Evolutionary conservation across 768 basidiomycete genomes (phyloP).

Genomic region (Lactarius deliciosus): DNA sequence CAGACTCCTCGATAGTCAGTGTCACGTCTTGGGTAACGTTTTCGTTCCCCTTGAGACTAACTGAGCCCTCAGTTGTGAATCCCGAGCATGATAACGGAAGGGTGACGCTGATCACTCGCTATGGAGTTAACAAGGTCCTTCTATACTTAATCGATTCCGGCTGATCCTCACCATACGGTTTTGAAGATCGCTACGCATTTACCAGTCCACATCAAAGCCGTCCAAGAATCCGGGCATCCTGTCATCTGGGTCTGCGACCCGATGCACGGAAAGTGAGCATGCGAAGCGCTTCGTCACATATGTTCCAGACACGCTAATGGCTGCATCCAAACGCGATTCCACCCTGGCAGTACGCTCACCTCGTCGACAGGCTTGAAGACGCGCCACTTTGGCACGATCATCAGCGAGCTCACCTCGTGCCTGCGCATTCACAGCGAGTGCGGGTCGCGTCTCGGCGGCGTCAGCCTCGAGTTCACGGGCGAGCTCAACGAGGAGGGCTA

Average conservation of each 20-base stretch:
- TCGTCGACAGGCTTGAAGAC: conserved; percentile 85
- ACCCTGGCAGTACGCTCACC: conserved; percentile 66
- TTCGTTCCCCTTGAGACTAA: conserved; percentile 1
- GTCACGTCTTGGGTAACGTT: neutral
- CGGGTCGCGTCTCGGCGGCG: conserved; percentile 74
- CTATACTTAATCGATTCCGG: neutral
- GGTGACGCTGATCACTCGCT: conserved; percentile 89
- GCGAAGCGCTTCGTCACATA: neutral
- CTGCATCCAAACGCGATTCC: neutral
- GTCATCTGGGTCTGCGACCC: conserved; percentile 96
- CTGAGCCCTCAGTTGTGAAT: conserved; percentile 71
- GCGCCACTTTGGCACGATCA: conserved; percentile 84
- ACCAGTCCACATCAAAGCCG: conserved; percentile 76
- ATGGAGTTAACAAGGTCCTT: conserved; percentile 81
- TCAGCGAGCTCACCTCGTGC: conserved; percentile 80
- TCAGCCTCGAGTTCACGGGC: conserved; percentile 90
- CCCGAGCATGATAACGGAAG: conserved; percentile 78
- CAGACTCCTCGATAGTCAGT: conserved; percentile 69
- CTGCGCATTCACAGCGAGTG: conserved; percentile 75
- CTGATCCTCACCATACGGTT: conserved; percentile 2
- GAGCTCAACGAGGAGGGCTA: conserved; percentile 65
- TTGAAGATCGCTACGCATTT: conserved; percentile 70
- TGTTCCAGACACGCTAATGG: neutral
- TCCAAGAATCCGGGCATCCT: conserved; percentile 77
- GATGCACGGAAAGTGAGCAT: conserved; percentile 96